A percentile compares a stretch with the other conserved stretches of the same genome.
These are phyloP conservation scores for Phytophthora pini DNA, from an alignment of 352 stramenopile genomes.

Conservation along the genomic window DNA sequence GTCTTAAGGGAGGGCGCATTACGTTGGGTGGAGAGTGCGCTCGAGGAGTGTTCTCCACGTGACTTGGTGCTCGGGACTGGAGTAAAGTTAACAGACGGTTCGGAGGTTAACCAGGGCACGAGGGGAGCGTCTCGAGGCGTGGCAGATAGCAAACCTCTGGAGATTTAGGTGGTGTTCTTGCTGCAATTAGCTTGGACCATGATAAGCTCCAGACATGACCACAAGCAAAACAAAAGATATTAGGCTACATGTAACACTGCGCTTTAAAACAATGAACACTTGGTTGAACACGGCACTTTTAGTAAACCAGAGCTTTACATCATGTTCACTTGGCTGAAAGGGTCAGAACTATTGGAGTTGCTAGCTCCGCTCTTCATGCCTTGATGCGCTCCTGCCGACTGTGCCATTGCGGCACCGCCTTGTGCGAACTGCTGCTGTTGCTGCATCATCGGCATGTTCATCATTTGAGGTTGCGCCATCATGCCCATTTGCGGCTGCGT, in stretches of 20 bases:
- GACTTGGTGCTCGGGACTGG: not conserved
- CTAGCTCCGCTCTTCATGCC: constrained; percentile 7
- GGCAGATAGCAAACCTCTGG: constrained; percentile 52
- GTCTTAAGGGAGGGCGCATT: not conserved
- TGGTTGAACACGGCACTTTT: constrained; percentile 3
- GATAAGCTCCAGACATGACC: constrained; percentile 65
- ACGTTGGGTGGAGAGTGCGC: constrained; percentile 20
- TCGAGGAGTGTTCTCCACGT: constrained; percentile 4
- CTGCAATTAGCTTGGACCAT: constrained; percentile 72
- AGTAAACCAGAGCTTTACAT: constrained; percentile 4
- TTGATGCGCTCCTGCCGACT: constrained; percentile 15
- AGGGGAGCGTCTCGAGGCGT: constrained; percentile 22
- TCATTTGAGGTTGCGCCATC: constrained; percentile 48
- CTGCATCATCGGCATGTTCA: constrained; percentile 38
- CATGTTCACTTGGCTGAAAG: constrained; percentile 27
- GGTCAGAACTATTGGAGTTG: constrained; percentile 27
- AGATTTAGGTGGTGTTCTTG: constrained; percentile 76
- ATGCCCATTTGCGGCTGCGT: constrained; percentile 53
- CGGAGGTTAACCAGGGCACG: constrained; percentile 6
- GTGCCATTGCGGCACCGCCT: constrained; percentile 14
- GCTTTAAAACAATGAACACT: too few relatives aligned
- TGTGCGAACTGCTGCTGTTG: constrained; percentile 35
- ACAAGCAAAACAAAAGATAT: too few relatives aligned
- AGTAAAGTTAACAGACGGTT: too few relatives aligned
- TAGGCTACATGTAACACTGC: too few relatives aligned